A percentile compares a stretch with the other conserved stretches of the same genome.
Evolutionary conservation across 2,329 filamentous ascomycete species (phyloP).

Genomic region (Aspergillus quadricinctus): DNA sequence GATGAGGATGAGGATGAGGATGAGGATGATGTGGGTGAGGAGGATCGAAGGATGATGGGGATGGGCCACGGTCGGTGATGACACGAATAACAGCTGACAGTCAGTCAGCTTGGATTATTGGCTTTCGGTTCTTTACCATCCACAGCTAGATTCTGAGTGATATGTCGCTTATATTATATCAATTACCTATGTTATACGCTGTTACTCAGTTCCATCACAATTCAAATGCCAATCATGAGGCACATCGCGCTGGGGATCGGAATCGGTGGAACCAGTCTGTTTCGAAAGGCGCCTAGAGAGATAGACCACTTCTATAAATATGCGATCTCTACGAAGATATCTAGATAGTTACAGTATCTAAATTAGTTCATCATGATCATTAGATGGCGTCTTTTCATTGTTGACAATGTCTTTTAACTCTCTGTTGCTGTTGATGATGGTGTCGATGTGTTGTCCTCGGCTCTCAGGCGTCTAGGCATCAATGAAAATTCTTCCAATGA

Average conservation of each 20-base stretch:
- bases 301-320: background rate
- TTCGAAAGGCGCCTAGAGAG: slow-evolving; percentile 18
- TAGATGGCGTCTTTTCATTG: background rate
- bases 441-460: background rate
- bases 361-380: background rate
- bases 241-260: background rate
- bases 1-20: background rate
- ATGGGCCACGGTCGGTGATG: background rate
- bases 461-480: slow-evolving; percentile 16
- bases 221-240: background rate
- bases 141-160: background rate
- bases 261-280: slow-evolving; percentile 14
- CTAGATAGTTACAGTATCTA: background rate
- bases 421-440: background rate
- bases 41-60: background rate
- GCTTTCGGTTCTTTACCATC: background rate
- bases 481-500: slow-evolving; percentile 6
- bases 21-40: background rate
- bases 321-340: background rate
- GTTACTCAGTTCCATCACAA: background rate
- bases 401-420: background rate
- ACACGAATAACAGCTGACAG: background rate
- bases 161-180: background rate
- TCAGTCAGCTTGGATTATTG: background rate
- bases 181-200: background rate